Evolutionary conservation across 140 eudicot species (phyloP), one percentile per base, ranked within the genome.

Genomic region (Senecio squalidus): DNA sequence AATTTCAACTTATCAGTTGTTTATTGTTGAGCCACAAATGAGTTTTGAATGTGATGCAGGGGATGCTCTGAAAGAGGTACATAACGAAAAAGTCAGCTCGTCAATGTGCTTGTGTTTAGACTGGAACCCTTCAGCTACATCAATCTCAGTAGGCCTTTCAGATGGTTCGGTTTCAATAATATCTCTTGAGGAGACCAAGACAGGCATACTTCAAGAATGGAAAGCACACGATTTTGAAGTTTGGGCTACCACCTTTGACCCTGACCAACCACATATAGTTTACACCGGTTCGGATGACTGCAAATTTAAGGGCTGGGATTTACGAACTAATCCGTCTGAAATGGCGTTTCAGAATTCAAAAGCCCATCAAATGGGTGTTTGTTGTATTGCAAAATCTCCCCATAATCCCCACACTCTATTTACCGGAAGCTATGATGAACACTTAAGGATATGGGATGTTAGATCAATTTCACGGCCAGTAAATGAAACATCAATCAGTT

Each of bases 211-310:
- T 29, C 88, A 73, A 74, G 80, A 86, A 55, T 86, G 98, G 96
- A 83, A 86, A 73, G 95, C 95, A 20, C 96, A 91, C 30, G 95
- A 81, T 4, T 91, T 78, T 51, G 96, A 91, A 68, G 61, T 86
- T 13, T 91, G 96, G 98, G 86, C 94, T 5, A 68, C 98, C 34
- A 29, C 86, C 17, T 91, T 86, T 31, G 95, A 91, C 58, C 76
- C 70, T 48, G 84, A 84, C 76, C 94, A 84, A 46, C 89, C 98
- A 11, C 63, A 72, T 43, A 30, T 86, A 5, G 64, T 91, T 34
- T 91, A 86, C 76, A 83, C 89, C 0, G 96, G 98, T 2, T 83
- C 96, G 61, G 98, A 91, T 17, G 95, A 91, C 71, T 86, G 95
- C 81, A 91, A 79, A 54, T 84, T 87, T 28, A 71, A 74, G 36